Evolutionary conservation across 2,329 filamentous ascomycete genomes (phyloP), one percentile per base, ranked within the genome.

Genomic region (Aspergillus carbonarius): DNA sequence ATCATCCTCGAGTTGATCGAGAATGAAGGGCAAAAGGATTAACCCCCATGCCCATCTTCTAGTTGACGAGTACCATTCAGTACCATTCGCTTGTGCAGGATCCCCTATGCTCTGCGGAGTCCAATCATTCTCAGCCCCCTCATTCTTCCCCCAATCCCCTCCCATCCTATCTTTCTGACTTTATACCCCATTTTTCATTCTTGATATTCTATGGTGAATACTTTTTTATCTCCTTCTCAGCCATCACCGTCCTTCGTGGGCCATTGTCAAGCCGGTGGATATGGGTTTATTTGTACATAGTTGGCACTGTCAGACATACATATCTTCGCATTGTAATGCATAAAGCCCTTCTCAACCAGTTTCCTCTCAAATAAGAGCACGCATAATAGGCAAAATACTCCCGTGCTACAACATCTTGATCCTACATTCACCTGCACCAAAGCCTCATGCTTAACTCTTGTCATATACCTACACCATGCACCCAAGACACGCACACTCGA

Each of bases 1-100:
- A 87, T 99, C 64, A 88, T 99, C 63, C 81, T 98, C 63, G 95
- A 99, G 79, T 83, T 99, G 83, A 79, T 96, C 64, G 83, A 98
- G 66, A 98, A 98, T 74, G 91, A 96, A 70, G 93, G 91, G 5
- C 89, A 93, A 63, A 83, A 81, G 68, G 83, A 85, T 61, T 80
- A 62, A 63, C 35, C 23, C 5, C 23, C 12, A 25, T 35, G 15
- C 9, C 8, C 15, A 10, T 12, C 18, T 35, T 10, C 30, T 10
- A 32, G 30, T 10, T 32, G 30, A 32, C 30, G 9, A 32, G 30
- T 32, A 32, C 9, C 30, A 32, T n/a, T n/a, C n/a, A n/a, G n/a
- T n/a, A n/a, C n/a, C 23, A 23, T 10, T 32, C 57, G 25, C 32
- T 50, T 17, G 18, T 49, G 17, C 17, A 18, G 23, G 35, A 25